These are phyloP conservation scores for Prunus mongolica DNA, from an alignment of 306 rosid genomes.

Conservation along the genomic window DNA sequence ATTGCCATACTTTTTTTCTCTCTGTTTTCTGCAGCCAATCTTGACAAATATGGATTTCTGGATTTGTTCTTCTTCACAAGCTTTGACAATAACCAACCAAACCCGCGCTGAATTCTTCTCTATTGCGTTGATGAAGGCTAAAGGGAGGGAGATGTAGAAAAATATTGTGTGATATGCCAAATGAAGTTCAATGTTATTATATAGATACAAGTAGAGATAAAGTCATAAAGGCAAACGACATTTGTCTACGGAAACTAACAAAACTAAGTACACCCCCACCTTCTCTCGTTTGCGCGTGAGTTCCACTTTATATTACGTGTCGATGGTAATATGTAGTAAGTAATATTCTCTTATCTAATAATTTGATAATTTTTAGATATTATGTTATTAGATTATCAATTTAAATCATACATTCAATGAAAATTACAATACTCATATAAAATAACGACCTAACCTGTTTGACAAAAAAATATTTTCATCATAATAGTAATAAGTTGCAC, in stretches of 20 bases:
- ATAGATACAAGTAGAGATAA: conserved; percentile 16
- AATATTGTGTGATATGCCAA: conserved; percentile 8
- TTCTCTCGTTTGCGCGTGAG: neutral
- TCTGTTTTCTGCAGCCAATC: neutral
- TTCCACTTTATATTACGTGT: neutral
- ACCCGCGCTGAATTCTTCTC: neutral
- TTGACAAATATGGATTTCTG: no score
- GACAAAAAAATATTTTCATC: no score
- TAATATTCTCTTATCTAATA: neutral
- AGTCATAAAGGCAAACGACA: neutral
- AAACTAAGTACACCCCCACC: neutral
- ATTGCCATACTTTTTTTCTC: neutral
- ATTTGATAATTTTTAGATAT: neutral
- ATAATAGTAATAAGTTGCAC: no score
- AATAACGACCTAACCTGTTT: no score
- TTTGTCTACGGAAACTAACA: neutral
- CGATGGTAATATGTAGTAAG: neutral
- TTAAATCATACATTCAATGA: neutral
- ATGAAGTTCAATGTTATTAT: conserved; percentile 16
- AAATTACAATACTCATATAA: neutral
- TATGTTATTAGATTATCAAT: neutral
- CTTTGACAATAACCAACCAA: conserved; percentile 1
- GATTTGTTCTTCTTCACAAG: conserved; percentile 4
- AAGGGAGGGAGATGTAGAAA: conserved; percentile 3
- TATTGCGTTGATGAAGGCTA: neutral